Base-by-base conservation (phyloP, 257 asterid species). In the Ehretia macrophylla region DNA sequence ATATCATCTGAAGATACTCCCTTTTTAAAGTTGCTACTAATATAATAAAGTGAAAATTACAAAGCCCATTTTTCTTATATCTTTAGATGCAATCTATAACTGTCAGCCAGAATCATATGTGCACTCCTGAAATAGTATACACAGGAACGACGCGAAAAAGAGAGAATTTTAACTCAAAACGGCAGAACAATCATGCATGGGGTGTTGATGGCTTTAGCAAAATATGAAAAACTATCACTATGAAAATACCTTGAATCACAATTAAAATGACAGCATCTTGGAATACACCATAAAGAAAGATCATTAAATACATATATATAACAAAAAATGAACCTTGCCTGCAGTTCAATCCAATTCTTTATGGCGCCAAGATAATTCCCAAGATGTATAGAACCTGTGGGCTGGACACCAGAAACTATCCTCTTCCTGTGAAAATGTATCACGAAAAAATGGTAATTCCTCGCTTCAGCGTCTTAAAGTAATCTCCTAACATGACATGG, bases 321-420 rank as follows among this genome's bases (percentile, higher is more conserved):
- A 21, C 60, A 56, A 42, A 58, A 51, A 56, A 50, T 51, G 60
- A 56, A 65, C 60, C 76, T 14, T 65, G 86, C 99, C 95, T 89
- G 99, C 75, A 93, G 78, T 35, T 77, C 88, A 59, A 88, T 70
- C 97, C 98, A 88, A 72, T 88, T 88, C 72, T 85, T 92, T 68
- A 92, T 92, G 64, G 98, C 97, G 32, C 98, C 98, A 21, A 92
- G 85, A 80, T 88, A 88, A 76, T 92, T 92, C 14, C 99, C 97
- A 19, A 85, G 93, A 75, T 88, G 97, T 76, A 88, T 81, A 66
- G 96, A 89, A 52, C 99, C 97, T n/a, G 99, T 93, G 59, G 99
- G 99, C 87, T 93, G 99, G 60, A 89, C 94, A 69, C 99, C 99
- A 32, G 99, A 93, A 60, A 93, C 99, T 61, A 93, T 75, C 79